Evolutionary conservation across 306 rosid species (phyloP).

Genomic region (Vicia sativa): DNA sequence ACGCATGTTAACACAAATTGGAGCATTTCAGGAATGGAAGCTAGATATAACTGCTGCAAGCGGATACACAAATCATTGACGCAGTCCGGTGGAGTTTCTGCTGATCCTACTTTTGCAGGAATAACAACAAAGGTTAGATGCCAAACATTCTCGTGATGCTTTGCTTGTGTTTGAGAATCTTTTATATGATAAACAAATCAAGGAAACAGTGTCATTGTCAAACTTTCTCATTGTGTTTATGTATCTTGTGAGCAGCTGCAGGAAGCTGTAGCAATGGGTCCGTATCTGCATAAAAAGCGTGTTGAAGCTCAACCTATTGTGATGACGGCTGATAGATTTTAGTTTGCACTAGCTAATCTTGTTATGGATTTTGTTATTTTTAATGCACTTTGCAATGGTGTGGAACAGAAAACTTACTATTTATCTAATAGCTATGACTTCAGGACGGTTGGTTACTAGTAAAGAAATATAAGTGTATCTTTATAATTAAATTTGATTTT

Average conservation of each 20-base stretch:
- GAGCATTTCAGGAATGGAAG: conserved; percentile 79
- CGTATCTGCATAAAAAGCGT: conserved; percentile 60
- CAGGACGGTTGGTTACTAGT: neutral
- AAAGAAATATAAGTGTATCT: neutral
- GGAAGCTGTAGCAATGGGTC: conserved; percentile 74
- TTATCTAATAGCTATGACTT: neutral
- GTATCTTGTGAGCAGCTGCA: conserved; percentile 62
- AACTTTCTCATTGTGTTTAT: neutral
- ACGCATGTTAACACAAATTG: neutral
- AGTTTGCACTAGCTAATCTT: conserved; percentile 22
- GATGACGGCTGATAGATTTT: conserved; percentile 84
- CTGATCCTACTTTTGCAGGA: conserved; percentile 62
- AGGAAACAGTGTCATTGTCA: conserved; percentile 2
- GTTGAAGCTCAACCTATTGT: conserved; percentile 78
- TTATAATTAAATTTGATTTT: neutral
- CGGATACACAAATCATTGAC: conserved; percentile 58
- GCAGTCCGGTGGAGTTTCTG: conserved; percentile 53
- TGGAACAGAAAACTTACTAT: conserved; percentile 20
- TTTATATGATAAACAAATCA: conserved; percentile 16
- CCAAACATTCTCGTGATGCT: conserved; percentile 9
- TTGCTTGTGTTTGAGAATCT: conserved; percentile 9
- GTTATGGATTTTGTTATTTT: neutral
- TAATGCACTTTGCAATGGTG: conserved; percentile 1
- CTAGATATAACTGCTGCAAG: conserved; percentile 80
- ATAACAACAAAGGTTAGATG: conserved; percentile 66